These are phyloP conservation scores for Centrapalus pauciflorus DNA, from an alignment of 129 eudicot species.

Conservation along the genomic window DNA sequence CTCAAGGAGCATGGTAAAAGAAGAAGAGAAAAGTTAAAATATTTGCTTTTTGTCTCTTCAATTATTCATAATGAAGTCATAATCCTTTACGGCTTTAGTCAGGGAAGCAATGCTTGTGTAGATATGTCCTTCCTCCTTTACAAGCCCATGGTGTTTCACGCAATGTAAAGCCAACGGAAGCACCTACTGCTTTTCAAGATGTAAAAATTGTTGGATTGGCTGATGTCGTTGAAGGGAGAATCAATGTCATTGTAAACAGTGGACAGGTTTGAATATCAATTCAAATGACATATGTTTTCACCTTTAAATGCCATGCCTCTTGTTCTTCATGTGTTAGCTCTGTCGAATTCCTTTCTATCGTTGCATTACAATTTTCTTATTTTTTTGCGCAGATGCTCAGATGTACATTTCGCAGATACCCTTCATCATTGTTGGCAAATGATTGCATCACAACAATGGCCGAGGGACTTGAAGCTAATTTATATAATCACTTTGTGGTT, in stretches of 20 bases:
- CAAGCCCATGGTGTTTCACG: conserved; percentile 33
- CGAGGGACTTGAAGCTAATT: conserved; percentile 60
- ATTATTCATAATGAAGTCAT: conserved; percentile 2
- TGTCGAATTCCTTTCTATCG: conserved; percentile 1
- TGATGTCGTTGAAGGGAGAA: conserved; percentile 85
- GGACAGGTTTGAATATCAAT: conserved; percentile 56
- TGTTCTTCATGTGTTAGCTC: background rate
- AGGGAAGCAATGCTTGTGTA: conserved; percentile 92
- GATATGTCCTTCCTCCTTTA: conserved; percentile 55
- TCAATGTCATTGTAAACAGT: conserved; percentile 63
- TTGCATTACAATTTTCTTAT: background rate
- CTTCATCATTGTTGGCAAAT: conserved; percentile 78
- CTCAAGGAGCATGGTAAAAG: background rate
- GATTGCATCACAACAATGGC: conserved; percentile 95
- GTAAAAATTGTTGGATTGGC: conserved; percentile 65
- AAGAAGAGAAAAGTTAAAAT: background rate
- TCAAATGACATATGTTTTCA: conserved; percentile 8
- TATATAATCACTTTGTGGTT: conserved; percentile 62
- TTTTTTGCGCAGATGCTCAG: conserved; percentile 52
- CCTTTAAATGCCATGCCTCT: background rate
- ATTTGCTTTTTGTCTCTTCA: background rate
- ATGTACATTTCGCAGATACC: conserved; percentile 77
- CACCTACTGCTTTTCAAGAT: conserved; percentile 37
- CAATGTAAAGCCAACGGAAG: conserved; percentile 34
- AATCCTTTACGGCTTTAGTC: conserved; percentile 45